Evolutionary conservation across 768 basidiomycete genomes (phyloP).

Genomic region (Phlebiopsis gigantea): DNA sequence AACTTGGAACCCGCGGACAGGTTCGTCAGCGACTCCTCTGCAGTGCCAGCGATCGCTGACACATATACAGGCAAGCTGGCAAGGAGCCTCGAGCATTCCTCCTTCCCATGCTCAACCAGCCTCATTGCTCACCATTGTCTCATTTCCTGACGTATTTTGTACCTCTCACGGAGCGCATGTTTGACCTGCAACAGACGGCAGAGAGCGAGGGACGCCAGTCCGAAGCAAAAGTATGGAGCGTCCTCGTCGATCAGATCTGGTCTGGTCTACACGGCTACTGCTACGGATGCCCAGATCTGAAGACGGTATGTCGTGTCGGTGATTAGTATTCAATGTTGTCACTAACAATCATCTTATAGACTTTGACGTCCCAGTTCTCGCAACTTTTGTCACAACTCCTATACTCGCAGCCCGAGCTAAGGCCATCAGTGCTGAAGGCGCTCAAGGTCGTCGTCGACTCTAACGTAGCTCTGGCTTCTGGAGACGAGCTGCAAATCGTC

Average conservation of each 20-base stretch:
- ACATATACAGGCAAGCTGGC: slow-evolving; percentile 49
- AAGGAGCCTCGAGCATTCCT: slow-evolving; percentile 87
- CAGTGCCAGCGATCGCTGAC: background rate
- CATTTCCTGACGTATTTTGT: slow-evolving; percentile 93
- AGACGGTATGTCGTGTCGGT: slow-evolving; percentile 44
- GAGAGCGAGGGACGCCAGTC: slow-evolving; percentile 67
- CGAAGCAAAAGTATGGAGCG: slow-evolving; percentile 94
- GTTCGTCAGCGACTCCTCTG: slow-evolving; percentile 36
- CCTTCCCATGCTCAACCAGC: slow-evolving; percentile 77
- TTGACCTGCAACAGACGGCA: slow-evolving; percentile 78
- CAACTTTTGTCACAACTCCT: slow-evolving; percentile 89
- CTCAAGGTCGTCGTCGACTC: slow-evolving; percentile 81
- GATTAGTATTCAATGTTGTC: too few species aligned
- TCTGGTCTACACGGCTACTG: slow-evolving; percentile 88
- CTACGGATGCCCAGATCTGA: slow-evolving; percentile 69
- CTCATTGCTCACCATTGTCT: slow-evolving; percentile 72
- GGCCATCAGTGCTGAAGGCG: slow-evolving; percentile 75
- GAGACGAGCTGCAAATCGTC: slow-evolving; percentile 23
- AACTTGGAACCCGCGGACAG: slow-evolving; percentile 79
- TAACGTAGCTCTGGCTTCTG: slow-evolving; percentile 51
- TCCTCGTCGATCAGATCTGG: slow-evolving; percentile 93
- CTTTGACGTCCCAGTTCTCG: slow-evolving; percentile 71
- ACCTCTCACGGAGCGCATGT: slow-evolving; percentile 90
- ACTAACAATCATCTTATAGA: too few species aligned
- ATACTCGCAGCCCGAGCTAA: slow-evolving; percentile 84